Conservation (phyloP, 495 filamentous ascomycete species). For the Penicillium ucsense region DNA sequence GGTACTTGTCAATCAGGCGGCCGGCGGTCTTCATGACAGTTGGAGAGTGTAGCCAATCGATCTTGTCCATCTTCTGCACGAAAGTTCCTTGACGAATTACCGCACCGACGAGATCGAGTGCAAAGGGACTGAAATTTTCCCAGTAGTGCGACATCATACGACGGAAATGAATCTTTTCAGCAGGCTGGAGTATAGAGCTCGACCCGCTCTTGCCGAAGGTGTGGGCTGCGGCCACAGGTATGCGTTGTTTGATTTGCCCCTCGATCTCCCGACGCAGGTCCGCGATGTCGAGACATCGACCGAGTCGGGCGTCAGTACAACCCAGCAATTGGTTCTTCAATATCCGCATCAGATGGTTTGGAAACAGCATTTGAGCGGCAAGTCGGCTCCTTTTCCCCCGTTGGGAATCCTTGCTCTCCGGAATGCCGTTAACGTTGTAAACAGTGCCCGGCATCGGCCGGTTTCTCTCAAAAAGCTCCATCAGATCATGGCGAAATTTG, state of each 20-base stretch:
- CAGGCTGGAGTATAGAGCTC: neutral
- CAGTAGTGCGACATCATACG: constrained; percentile 77
- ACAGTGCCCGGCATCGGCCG: constrained; percentile 56
- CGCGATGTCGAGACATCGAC: constrained; percentile 10
- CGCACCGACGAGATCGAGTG: constrained; percentile 64
- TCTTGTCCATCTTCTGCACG: constrained; percentile 68
- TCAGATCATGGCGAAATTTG: constrained; percentile 49
- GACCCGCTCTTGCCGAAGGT: neutral
- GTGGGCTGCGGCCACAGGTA: constrained; percentile 1
- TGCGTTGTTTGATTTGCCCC: constrained; percentile 6
- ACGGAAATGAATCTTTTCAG: constrained; percentile 43
- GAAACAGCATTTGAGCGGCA: constrained; percentile 36
- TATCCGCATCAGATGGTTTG: constrained; percentile 43
- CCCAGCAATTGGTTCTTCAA: constrained; percentile 26
- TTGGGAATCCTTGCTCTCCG: constrained; percentile 1
- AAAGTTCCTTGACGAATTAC: constrained; percentile 73
- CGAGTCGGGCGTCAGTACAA: constrained; percentile 20
- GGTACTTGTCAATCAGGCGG: constrained; percentile 59
- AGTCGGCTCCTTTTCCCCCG: neutral
- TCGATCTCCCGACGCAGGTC: constrained; percentile 8
- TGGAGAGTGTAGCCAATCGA: constrained; percentile 68
- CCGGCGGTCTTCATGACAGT: constrained; percentile 52
- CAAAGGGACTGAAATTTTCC: constrained; percentile 62
- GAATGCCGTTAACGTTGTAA: constrained; percentile 29
- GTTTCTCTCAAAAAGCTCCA: constrained; percentile 27